phyloP scores from a whole-genome alignment of 176 grass and related monocot species.

The Tuctoria greenei region DNA sequence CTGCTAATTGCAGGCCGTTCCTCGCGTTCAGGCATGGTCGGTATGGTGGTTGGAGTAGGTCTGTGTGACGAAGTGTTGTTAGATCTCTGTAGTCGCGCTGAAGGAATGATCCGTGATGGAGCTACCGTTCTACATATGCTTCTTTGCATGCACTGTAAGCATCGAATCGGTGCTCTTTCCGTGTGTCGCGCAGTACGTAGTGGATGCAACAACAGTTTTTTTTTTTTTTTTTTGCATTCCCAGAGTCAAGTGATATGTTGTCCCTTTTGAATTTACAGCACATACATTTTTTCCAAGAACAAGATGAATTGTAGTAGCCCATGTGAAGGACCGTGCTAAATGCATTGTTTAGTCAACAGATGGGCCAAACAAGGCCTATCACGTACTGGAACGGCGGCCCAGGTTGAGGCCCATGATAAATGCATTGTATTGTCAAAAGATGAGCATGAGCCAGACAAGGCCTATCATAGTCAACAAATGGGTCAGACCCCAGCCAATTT shows the following conservation, averaged over 20 bases:
- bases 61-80: not conserved
- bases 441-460: too few relatives aligned
- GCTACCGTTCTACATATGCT: not conserved
- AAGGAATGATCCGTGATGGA: not conserved
- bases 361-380: too few relatives aligned
- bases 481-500: not conserved
- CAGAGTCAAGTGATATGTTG: too few relatives aligned
- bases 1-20: not conserved
- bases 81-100: not conserved
- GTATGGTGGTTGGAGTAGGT: constrained; percentile 10
- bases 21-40: not conserved
- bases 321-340: too few relatives aligned
- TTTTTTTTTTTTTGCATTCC: too few relatives aligned
- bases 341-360: too few relatives aligned
- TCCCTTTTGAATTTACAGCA: too few relatives aligned
- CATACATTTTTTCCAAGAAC: too few relatives aligned
- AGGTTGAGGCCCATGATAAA: not conserved
- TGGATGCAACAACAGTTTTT: not conserved
- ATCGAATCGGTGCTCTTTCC: not conserved
- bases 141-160: not conserved
- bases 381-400: too few relatives aligned
- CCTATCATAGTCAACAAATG: not conserved
- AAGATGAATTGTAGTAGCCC: too few relatives aligned
- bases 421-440: too few relatives aligned
- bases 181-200: not conserved